These are phyloP conservation scores for Mycena capillaripes DNA, from an alignment of 768 basidiomycete genomes.

Conservation along the genomic window DNA sequence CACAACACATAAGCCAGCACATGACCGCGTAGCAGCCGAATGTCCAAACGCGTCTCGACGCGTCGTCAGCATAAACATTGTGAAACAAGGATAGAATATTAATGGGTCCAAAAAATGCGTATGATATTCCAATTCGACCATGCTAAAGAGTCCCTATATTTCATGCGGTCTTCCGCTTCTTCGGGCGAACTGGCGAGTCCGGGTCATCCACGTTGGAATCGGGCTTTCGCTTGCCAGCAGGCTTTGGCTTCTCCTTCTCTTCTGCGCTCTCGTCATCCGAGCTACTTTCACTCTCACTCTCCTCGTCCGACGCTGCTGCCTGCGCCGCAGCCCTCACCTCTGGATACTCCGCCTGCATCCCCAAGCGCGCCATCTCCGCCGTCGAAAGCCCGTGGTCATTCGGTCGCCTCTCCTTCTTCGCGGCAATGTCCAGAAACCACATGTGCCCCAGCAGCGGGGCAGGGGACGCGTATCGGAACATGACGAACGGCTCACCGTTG, in stretches of 20 bases:
- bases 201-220: slow-evolving; percentile 6
- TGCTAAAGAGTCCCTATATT: background rate
- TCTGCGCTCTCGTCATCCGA: slow-evolving; percentile 17
- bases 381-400: slow-evolving; percentile 16
- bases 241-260: slow-evolving; percentile 10
- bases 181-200: slow-evolving; percentile 8
- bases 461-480: slow-evolving; percentile 35
- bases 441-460: slow-evolving; percentile 3
- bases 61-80: background rate
- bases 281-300: slow-evolving; percentile 19
- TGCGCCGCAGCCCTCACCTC: slow-evolving; percentile 31
- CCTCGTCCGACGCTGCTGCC: slow-evolving; percentile 12
- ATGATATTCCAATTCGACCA: background rate
- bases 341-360: slow-evolving; percentile 32
- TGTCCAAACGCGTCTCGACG: background rate
- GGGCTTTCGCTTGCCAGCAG: slow-evolving; percentile 28
- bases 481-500: slow-evolving; percentile 29
- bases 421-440: slow-evolving; percentile 35
- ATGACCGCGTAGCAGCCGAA: slow-evolving; percentile 13
- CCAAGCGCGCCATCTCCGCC: slow-evolving; percentile 30
- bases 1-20: background rate
- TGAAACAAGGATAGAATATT: background rate
- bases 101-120: slow-evolving; percentile 10
- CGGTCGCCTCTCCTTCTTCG: slow-evolving; percentile 30
- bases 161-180: slow-evolving; percentile 24